Base-by-base conservation (phyloP, 495 filamentous ascomycete genomes). In the Xylaria intraflava region DNA sequence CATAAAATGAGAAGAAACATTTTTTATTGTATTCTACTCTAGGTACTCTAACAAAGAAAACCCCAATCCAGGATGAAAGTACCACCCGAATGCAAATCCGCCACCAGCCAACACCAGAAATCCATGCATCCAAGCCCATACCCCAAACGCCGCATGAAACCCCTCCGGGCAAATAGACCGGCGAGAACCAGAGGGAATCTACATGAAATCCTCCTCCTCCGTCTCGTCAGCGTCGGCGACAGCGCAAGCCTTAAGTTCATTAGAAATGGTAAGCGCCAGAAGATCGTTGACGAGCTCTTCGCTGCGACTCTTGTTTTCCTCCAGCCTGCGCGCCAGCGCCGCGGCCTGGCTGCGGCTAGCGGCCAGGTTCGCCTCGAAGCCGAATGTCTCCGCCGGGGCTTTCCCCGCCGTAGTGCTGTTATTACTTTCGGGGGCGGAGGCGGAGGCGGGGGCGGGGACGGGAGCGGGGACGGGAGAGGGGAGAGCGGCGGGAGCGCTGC, bases 161-260 rank as follows among this genome's bases (percentile, higher is more conserved):
- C n/a, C n/a, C n/a, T n/a, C n/a, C n/a, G n/a, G n/a, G n/a, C n/a
- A n/a, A n/a, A n/a, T n/a, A n/a, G n/a, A n/a, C n/a, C n/a, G n/a
- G n/a, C n/a, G n/a, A n/a, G 2, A 35, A 35, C 5, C 31, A 6
- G 14, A 12, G 6, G 14, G 4, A 3, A 3, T 38, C 51, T 55
- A 70, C 59, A 73, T 72, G 45, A 72, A 72, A 20, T 72, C 72
- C 45, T 73, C 71, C 17, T 75, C 72, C 60, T 76, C 72, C 23
- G 70, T 73, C 60, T 76, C 72, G 16, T 74, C 70, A 10, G 53
- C 65, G 43, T 73, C 72, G 0, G 58, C 55, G 9, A 35, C 41
- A 10, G 35, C 43, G 3, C 14, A 31, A 12, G 62, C 57, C 55
- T 71, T 46, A 50, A 62, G 51, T 0, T 71, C 70, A 23, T 71